Base-by-base conservation (phyloP, 805 yeast genomes). In the Barnettozyma siamensis region DNA sequence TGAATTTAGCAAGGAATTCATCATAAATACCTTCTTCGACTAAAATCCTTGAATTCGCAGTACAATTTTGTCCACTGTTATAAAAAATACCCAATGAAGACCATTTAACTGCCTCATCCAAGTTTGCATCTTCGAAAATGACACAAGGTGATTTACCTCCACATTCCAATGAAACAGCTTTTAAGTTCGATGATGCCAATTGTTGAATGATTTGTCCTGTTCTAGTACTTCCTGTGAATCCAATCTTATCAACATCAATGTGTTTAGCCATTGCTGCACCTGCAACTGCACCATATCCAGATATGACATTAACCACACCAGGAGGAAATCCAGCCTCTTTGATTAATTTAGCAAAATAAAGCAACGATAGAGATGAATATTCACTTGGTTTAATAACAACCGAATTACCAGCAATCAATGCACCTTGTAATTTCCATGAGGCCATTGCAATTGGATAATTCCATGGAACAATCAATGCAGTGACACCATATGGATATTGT, bases 381-480 rank as follows among this genome's bases (percentile, higher is more conserved):
- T 82, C 83, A 34, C 91, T 86, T 33, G 88, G 76, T 63, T 83
- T 83, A 59, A 83, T 67, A 42, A 83, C 80, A 49, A 80, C 69
- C 31, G 83, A 73, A 66, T 83, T 82, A 64, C 88, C 88, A 52
- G 87, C 77, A 37, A 85, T 84, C 52, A 83, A 65, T 41, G 86
- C 87, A 42, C 88, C 86, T 43, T 82, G 84, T 44, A 83, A 67
- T 58, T 83, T 83, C 91, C 91, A 83, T 30, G 83, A 65, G 60
- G 80, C 75, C 85, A 83, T 83, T 64, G 83, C 73, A 45, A 83
- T 66, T 53, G 93, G 93, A 73, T 83, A 83, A 61, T 83, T 83
- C 89, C 89, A 83, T 60, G 93, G 89, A 48, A 83, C 83, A 47
- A 83, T 80, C 64, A 81, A 86, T 45, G 88, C 89, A 65, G 86